phyloP scores from a whole-genome alignment of 179 eudicot species.

The Heliamphora ciliata region DNA sequence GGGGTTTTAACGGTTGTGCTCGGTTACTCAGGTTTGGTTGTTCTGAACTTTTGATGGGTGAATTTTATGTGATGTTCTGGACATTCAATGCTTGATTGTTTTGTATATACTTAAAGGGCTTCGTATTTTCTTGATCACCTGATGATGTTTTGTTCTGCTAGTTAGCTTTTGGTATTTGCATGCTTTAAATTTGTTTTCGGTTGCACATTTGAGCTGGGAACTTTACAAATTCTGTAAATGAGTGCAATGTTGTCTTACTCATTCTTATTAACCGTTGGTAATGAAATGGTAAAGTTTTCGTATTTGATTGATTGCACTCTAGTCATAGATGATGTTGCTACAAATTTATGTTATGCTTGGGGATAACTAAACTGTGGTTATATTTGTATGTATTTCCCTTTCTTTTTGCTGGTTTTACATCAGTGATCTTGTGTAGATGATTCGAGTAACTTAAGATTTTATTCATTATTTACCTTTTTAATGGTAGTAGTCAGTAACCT shows the following conservation, averaged over 20 bases:
- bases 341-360: too few relatives aligned
- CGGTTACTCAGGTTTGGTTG: not conserved
- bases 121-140: not conserved
- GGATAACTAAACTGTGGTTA: too few relatives aligned
- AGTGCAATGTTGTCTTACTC: not conserved
- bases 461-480: too few relatives aligned
- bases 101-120: not conserved
- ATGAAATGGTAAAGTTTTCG: too few relatives aligned
- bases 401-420: too few relatives aligned
- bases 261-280: too few relatives aligned
- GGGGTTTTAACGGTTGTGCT: slow-evolving; percentile 9
- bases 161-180: slow-evolving; percentile 11
- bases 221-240: not conserved
- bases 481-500: too few relatives aligned
- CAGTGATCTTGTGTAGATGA: too few relatives aligned
- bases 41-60: not conserved
- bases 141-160: slow-evolving; percentile 3
- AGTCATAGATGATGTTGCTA: too few relatives aligned
- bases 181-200: not conserved
- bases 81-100: not conserved
- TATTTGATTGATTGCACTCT: too few relatives aligned
- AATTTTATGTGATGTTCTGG: slow-evolving; percentile 1
- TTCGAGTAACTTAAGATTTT: too few relatives aligned
- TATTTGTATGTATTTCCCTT: too few relatives aligned
- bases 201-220: slow-evolving; percentile 4